Evolutionary conservation across 2,329 filamentous ascomycete genomes (phyloP), one percentile per base, ranked within the genome.

Genomic region (Cercospora zeae-maydis): DNA sequence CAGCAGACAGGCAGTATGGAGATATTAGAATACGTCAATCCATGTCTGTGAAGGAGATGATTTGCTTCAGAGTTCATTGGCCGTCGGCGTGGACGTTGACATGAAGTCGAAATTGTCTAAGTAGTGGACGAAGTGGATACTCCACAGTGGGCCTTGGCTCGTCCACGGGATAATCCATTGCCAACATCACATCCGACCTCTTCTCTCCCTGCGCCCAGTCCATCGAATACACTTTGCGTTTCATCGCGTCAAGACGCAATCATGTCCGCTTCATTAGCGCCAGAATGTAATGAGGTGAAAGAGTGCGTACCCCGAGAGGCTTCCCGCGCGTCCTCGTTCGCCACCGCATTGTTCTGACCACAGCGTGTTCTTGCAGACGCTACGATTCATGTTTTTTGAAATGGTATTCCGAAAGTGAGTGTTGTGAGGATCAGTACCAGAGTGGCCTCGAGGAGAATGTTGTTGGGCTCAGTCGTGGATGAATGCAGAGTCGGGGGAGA

Each of bases 311-410:
- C 10, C n/a, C 3, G 27, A 2, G 8, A 21, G 24, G n/a, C 5
- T 19, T 34, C 9, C n/a, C 24, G 11, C 16, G 14, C 37, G 5
- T 14, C 49, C n/a, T 33, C 24, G 7, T 31, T 19, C 5, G 27
- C 27, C 24, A 14, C 49, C n/a, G 31, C 31, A 2, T 34, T 6
- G 30, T 34, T 53, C 31, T 53, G 49, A 33, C 49, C n/a, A 47
- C 31, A 58, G 24, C 21, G 42, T 37, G 19, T 21, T 31, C 27
- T n/a, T n/a, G 16, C 65, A 97, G 93, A 76, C 91, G 88, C 71
- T 99, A 99, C 75, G 95, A 99, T 77, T 93, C 89, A 58, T 99
- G 95, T 80, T 99, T 99, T 76, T 81, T 99, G 67, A 98, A 96
- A 79, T 99, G 95, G 95, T 99, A 99, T 78, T 97, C 93, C 75